Evolutionary conservation across 345 rosid species (phyloP), one percentile per base, ranked within the genome.

Genomic region (Eucalyptus albens): DNA sequence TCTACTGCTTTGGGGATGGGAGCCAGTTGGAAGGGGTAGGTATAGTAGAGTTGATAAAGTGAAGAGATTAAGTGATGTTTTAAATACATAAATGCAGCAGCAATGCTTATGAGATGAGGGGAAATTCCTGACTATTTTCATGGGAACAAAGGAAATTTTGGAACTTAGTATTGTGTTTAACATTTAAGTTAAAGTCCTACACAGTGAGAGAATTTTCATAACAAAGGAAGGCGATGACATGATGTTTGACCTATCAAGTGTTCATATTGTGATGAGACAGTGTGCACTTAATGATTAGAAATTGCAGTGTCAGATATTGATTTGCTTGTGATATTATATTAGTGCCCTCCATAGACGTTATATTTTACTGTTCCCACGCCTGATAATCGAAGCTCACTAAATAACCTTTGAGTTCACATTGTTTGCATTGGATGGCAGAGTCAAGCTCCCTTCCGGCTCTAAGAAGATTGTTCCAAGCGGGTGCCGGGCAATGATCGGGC

Each of bases 401-500:
- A 19, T 37, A n/a, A 11, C 27, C 15, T 31, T 44, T 1, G 27
- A 15, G n/a, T 2, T 50, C 27, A 47, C 85, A 50, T 27, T 44
- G 72, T 85, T 49, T n/a, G 83, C 83, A 27, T 56, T 45, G 67
- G 77, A 60, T 42, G 83, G 27, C 83, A 94, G 95, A 89, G n/a
- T 94, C 81, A 94, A 94, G 92, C 95, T 94, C 49, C 95, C 95
- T 13, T 94, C 95, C 6, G 94, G 95, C 44, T 87, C 95, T 40
- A 94, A 94, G 93, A 94, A 93, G 93, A 93, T 94, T 40, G 86
- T 94, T 14, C 94, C 95, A 31, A 93, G 95, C 24, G 94, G 94
- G 10, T 94, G 95, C 91, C 87, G 95, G 77, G 95, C 94, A 1
- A 94, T 94, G 95, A 92, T 94, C 13, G 95, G 95, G 65, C 95